Base-by-base conservation (phyloP, 2,329 filamentous ascomycete species). In the Penicillium digitatum region DNA sequence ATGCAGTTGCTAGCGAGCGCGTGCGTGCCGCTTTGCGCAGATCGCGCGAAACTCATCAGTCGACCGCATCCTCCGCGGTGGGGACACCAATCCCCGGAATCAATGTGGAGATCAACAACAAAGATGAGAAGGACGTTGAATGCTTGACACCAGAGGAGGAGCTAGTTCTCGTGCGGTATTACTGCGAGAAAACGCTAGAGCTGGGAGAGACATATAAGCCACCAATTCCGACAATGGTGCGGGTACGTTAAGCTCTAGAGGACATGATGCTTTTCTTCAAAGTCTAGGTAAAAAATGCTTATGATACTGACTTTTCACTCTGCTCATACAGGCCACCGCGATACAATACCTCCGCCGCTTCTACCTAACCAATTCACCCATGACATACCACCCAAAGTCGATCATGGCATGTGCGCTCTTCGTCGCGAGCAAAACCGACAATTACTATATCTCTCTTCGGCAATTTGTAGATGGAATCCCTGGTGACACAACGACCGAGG, bases 331-430 rank as follows among this genome's bases (percentile, higher is more conserved):
- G 81, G 86, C 88, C 26, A 96, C 92, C 7, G 90, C 90, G 3
- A 88, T 93, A 58, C 86, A 95, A 68, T 96, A 95, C 71, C 82
- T 99, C 57, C 88, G 90, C 53, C 88, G 94, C 55, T 97, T 99
- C 81, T 99, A 97, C 77, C 82, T 96, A 35, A 93, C 89, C 68
- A 96, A 97, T 75, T 95, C 89, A 38, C 85, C 92, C 67, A 96
- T 97, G 89, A 96, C 92, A 29, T 97, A 99, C 71, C 89, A 93
- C 59, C 93, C 92, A 0, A 88, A 89, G 59, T 87, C 90, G 60
- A 88, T 97, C 62, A 86, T 95, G 70, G 90, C 92, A 69, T 94
- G 91, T 29, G 90, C 89, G 34, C 82, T 99, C 52, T 97, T 95
- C 78, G 89, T 99, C 61, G 91, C 91, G 10, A 91, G 87, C 66